Conservation (phyloP, 1,139 yeast genomes). For the Candida sanyaensis region DNA sequence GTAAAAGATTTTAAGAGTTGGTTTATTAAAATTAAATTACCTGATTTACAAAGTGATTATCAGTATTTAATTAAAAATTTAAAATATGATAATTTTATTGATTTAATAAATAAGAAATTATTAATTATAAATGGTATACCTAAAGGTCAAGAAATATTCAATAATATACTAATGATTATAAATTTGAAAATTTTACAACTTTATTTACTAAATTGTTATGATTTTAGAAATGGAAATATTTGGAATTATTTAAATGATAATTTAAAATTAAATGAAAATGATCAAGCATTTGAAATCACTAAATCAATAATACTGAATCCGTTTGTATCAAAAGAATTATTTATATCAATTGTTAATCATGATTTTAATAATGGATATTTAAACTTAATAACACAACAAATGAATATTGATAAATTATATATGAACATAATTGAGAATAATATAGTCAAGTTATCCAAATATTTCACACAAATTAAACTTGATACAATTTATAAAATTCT, state of each 20-base stretch:
- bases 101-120: conserved; percentile 40
- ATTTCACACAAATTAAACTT: conserved; percentile 29
- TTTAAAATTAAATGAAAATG: conserved; percentile 2
- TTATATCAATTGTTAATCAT: conserved; percentile 1
- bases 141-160: conserved; percentile 6
- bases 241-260: conserved; percentile 23
- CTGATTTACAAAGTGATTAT: conserved; percentile 32
- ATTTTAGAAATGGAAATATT: conserved; percentile 34
- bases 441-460: conserved; percentile 28
- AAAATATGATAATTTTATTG: conserved; percentile 27
- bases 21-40: conserved; percentile 16
- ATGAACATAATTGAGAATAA: conserved; percentile 35
- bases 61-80: conserved; percentile 26
- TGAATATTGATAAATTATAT: conserved; percentile 18
- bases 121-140: conserved; percentile 24
- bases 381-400: conserved; percentile 2
- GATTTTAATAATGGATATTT: conserved; percentile 12
- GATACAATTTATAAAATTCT: conserved; percentile 18
- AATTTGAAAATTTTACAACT: conserved; percentile 31
- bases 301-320: neutral
- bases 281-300: neutral
- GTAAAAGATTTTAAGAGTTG: conserved; percentile 2
- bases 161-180: conserved; percentile 10
- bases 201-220: conserved; percentile 32
- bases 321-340: conserved; percentile 7